A percentile compares a stretch with the other conserved stretches of the same genome.
phyloP scores from a whole-genome alignment of 2,329 filamentous ascomycete genomes.

The Arthrobotrys musiformis region DNA sequence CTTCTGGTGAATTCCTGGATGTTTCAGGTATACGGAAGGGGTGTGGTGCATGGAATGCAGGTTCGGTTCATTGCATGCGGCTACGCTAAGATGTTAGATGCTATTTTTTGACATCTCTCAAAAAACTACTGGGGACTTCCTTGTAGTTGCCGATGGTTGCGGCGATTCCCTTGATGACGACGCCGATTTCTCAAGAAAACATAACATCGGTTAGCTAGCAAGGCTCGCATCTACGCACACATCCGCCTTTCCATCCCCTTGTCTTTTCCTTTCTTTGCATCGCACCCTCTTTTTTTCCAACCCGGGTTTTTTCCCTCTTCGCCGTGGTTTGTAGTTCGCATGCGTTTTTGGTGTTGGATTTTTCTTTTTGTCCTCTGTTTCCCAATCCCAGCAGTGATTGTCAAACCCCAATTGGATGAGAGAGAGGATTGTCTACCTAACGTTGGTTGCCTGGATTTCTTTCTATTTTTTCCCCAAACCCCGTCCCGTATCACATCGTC shows the following conservation, averaged over 20 bases:
- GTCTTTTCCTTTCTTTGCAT: not conserved
- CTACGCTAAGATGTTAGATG: conserved; percentile 22
- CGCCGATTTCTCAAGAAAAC: conserved; percentile 26
- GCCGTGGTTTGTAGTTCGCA: conserved; percentile 6
- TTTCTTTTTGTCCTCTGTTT: conserved; percentile 47
- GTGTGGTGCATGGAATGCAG: conserved; percentile 43
- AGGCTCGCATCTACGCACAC: conserved; percentile 11
- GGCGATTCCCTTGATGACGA: conserved; percentile 37
- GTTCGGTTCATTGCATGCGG: conserved; percentile 36
- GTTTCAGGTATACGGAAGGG: conserved; percentile 41
- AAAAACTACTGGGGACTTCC: conserved; percentile 19
- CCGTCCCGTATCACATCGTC: conserved; percentile 5
- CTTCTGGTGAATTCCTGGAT: conserved; percentile 19
- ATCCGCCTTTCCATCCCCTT: conserved; percentile 1
- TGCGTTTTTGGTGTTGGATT: conserved; percentile 51
- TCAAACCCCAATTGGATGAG: conserved; percentile 36
- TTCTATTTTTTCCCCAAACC: not conserved
- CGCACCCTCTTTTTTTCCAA: not conserved
- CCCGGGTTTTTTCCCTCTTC: conserved; percentile 24
- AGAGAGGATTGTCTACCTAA: conserved; percentile 47
- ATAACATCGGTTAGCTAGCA: conserved; percentile 28
- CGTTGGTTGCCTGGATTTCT: conserved; percentile 48
- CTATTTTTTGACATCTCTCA: conserved; percentile 53
- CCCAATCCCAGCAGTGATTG: conserved; percentile 16
- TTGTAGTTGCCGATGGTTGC: conserved; percentile 36